phyloP scores from a whole-genome alignment of 2,329 filamentous ascomycete species.

The Colletotrichum graminicola region DNA sequence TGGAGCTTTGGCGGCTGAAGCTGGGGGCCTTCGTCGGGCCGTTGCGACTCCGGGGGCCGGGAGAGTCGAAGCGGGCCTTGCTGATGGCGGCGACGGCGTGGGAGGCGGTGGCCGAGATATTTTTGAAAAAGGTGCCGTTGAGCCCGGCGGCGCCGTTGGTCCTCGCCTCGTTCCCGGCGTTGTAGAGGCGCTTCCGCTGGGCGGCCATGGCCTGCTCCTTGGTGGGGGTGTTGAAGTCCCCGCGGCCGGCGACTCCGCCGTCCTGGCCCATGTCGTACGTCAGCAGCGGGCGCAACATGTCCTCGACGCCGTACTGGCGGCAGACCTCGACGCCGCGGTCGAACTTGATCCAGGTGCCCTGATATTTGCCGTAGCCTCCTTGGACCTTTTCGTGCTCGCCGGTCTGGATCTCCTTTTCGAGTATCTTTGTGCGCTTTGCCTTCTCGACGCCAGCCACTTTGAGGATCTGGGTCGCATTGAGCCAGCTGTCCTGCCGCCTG shows the following conservation, averaged over 20 bases:
- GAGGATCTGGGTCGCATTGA: conserved; percentile 98
- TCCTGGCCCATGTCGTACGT: conserved; percentile 86
- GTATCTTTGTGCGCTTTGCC: conserved; percentile 95
- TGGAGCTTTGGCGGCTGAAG: conserved; percentile 78
- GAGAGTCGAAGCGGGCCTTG: conserved; percentile 94
- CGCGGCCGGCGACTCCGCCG: conserved; percentile 77
- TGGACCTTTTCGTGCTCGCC: conserved; percentile 99
- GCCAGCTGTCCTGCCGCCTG: conserved; percentile 91
- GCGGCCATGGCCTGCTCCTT: conserved; percentile 99
- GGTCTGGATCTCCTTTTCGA: conserved; percentile 97
- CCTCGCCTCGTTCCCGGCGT: conserved; percentile 76
- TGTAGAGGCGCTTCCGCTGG: conserved; percentile 92
- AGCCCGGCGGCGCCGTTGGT: conserved; percentile 65
- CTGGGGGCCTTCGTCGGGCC: conserved; percentile 75
- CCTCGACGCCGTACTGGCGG: conserved; percentile 81
- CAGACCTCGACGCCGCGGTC: conserved; percentile 93
- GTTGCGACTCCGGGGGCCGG: conserved; percentile 75
- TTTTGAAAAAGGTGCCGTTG: conserved; percentile 94
- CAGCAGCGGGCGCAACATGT: conserved; percentile 78
- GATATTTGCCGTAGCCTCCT: conserved; percentile 98
- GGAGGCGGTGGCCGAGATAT: conserved; percentile 92
- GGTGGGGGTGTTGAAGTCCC: conserved; percentile 90
- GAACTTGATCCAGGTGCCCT: conserved; percentile 98
- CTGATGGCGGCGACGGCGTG: conserved; percentile 96
- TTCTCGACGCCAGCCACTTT: conserved; percentile 98